Conservation (phyloP, 1,284 basidiomycete species). For the Rhizoctonia solani region DNA sequence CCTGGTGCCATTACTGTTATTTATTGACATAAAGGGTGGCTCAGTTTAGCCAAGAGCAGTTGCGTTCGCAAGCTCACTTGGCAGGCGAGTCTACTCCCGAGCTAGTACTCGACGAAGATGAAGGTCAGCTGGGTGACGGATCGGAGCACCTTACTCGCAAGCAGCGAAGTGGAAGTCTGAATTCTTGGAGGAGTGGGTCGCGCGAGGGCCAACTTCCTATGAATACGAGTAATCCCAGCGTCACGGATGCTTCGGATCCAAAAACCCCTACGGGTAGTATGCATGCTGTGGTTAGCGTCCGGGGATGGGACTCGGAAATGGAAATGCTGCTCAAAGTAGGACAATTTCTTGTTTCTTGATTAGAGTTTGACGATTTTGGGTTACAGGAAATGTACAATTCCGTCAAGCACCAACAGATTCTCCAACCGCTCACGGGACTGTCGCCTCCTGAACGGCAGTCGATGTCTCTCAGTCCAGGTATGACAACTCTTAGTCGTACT, state of each 20-base stretch:
- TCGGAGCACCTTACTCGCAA: constrained; percentile 57
- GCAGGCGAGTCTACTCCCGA: constrained; percentile 61
- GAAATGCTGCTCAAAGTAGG: constrained; percentile 81
- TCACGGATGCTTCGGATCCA: constrained; percentile 42
- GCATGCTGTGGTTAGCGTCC: constrained; percentile 11
- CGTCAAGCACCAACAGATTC: constrained; percentile 87
- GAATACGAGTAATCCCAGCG: constrained; percentile 40
- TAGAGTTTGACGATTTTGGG: constrained; percentile 28
- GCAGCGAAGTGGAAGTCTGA: constrained; percentile 77
- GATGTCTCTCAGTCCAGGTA: constrained; percentile 56
- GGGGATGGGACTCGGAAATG: constrained; percentile 80
- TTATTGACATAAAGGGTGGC: neutral
- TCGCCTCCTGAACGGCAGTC: constrained; percentile 53
- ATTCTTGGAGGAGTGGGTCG: constrained; percentile 79
- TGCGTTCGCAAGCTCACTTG: constrained; percentile 55
- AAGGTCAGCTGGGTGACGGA: constrained; percentile 54
- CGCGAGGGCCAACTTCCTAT: constrained; percentile 53
- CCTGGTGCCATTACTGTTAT: neutral
- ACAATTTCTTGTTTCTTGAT: constrained; percentile 24
- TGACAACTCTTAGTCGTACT: constrained; percentile 57
- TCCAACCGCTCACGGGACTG: constrained; percentile 68
- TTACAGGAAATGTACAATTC: constrained; percentile 91
- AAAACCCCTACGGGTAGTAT: constrained; percentile 32
- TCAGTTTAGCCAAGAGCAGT: constrained; percentile 30
- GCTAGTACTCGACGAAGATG: constrained; percentile 67